Evolutionary conservation across 257 asterid genomes (phyloP).

Genomic region (Nicotiana tomentosiformis): DNA sequence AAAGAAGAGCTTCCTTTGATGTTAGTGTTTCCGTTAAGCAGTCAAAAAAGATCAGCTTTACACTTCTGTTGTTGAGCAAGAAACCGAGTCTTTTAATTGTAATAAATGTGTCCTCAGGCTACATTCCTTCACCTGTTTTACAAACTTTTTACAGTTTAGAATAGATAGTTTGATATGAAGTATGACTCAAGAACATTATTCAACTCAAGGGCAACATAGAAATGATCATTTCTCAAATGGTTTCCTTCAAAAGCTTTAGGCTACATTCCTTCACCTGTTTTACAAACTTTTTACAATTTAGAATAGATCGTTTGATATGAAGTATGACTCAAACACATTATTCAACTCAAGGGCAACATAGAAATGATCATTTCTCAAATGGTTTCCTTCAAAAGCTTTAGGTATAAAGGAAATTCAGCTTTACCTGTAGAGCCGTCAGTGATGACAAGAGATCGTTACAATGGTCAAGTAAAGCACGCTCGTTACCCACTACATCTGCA

Average conservation of each 20-base stretch:
- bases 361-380: neutral
- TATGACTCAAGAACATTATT: neutral
- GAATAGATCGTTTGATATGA: neutral
- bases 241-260: conserved; percentile 20
- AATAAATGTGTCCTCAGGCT: conserved; percentile 55
- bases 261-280: conserved; percentile 59
- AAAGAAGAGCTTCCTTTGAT: conserved; percentile 15
- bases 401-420: neutral
- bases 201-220: neutral
- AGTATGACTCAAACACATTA: neutral
- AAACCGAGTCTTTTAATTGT: conserved; percentile 33
- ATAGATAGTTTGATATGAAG: neutral
- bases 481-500: conserved; percentile 41
- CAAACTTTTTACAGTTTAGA: conserved; percentile 17
- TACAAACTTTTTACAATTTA: conserved; percentile 18
- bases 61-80: conserved; percentile 28
- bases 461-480: conserved; percentile 44
- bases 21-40: conserved; percentile 35
- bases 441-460: conserved; percentile 52
- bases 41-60: conserved; percentile 26
- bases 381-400: too few species aligned
- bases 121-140: conserved; percentile 50
- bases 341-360: neutral
- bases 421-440: conserved; percentile 60
- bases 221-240: neutral